phyloP scores from a whole-genome alignment of 306 rosid genomes.

The Calophaca sinica region DNA sequence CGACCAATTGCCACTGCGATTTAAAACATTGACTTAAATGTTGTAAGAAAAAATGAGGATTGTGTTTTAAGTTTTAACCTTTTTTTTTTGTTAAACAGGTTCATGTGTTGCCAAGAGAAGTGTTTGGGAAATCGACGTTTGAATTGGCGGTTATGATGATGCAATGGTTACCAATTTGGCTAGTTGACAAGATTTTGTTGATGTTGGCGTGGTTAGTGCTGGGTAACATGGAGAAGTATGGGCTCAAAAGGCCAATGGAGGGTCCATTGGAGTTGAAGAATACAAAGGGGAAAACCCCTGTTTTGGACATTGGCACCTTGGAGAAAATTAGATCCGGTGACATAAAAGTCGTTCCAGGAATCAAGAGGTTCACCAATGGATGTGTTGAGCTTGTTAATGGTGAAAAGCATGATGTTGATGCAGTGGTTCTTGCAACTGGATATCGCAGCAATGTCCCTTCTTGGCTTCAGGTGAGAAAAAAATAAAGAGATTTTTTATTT shows the following conservation, averaged over 20 bases:
- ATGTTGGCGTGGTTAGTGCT: constrained; percentile 70
- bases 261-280: constrained; percentile 86
- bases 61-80: constrained; percentile 36
- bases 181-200: constrained; percentile 75
- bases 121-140: constrained; percentile 79
- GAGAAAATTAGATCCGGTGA: constrained; percentile 83
- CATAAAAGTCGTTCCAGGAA: constrained; percentile 74
- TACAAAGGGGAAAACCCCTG: constrained; percentile 88
- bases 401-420: constrained; percentile 60
- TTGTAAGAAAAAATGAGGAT: too few species aligned
- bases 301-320: constrained; percentile 84
- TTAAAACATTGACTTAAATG: too few species aligned
- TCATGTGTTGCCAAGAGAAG: constrained; percentile 84
- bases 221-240: constrained; percentile 70
- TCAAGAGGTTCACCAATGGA: constrained; percentile 55
- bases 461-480: constrained; percentile 88
- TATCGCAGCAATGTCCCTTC: constrained; percentile 96
- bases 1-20: too few species aligned
- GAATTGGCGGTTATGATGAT: constrained; percentile 73
- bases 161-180: constrained; percentile 89
- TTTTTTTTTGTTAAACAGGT: constrained; percentile 61
- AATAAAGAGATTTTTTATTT: background rate
- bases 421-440: constrained; percentile 85
- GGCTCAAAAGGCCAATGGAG: constrained; percentile 72
- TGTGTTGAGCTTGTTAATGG: constrained; percentile 73